These are phyloP conservation scores for Sporothrix protearum DNA, from an alignment of 2,329 filamentous ascomycete genomes.

Conservation along the genomic window DNA sequence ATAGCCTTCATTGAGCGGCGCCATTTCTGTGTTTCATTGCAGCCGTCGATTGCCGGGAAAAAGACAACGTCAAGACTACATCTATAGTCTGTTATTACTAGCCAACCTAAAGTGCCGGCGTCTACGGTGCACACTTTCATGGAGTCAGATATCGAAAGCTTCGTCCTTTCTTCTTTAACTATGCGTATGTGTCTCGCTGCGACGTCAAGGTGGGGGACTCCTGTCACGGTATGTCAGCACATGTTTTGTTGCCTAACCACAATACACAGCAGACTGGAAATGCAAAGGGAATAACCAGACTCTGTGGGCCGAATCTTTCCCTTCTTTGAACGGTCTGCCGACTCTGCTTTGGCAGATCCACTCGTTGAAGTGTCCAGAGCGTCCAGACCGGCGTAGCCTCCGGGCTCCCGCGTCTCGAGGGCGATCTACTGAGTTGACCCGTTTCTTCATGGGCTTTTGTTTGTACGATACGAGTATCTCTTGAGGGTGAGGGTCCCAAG, in stretches of 20 bases:
- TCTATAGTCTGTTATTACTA: too few species aligned
- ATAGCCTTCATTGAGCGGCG: neutral
- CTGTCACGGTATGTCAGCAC: neutral
- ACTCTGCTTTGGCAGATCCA: too few species aligned
- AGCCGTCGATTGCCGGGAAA: neutral
- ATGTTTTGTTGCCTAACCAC: neutral
- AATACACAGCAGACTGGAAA: neutral
- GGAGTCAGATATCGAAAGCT: too few species aligned
- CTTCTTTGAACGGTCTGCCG: too few species aligned
- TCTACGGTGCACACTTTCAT: too few species aligned
- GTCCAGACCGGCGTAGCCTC: slow-evolving; percentile 1
- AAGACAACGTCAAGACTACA: too few species aligned
- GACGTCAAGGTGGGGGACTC: neutral
- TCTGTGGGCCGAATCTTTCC: too few species aligned
- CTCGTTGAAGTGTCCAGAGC: too few species aligned
- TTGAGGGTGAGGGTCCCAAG: too few species aligned
- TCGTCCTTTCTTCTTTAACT: neutral
- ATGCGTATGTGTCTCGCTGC: neutral
- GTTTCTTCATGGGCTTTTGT: neutral
- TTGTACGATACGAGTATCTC: neutral
- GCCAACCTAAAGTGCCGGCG: too few species aligned
- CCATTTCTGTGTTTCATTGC: neutral
- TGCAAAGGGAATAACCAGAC: neutral
- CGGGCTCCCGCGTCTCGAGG: neutral
- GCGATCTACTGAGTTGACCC: slow-evolving; percentile 13